Evolutionary conservation across 108 stramenopile species (phyloP).

Genomic region (Fragilaria crotonensis): DNA sequence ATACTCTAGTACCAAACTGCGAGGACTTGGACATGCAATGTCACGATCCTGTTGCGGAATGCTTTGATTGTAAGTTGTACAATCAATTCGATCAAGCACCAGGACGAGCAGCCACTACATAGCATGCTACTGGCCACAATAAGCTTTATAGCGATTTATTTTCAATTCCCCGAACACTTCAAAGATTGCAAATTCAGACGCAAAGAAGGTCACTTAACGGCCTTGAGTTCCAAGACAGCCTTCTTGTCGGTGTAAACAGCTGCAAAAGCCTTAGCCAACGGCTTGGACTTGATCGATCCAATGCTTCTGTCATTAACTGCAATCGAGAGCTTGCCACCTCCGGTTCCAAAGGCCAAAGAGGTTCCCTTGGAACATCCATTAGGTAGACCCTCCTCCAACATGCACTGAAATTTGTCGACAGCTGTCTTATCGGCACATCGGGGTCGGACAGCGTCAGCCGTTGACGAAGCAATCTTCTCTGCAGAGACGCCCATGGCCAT

Average conservation of each 20-base stretch:
- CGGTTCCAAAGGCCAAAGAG: conserved; percentile 4
- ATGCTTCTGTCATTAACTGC: conserved; percentile 35
- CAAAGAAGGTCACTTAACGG: too few relatives aligned
- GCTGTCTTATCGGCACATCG: conserved; percentile 34
- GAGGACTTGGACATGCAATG: too few relatives aligned
- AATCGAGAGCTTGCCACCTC: conserved; percentile 27
- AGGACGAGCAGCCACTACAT: too few relatives aligned
- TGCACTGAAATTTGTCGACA: conserved; percentile 24
- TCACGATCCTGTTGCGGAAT: too few relatives aligned
- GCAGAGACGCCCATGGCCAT: conserved; percentile 56
- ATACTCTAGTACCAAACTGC: too few relatives aligned
- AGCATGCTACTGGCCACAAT: too few relatives aligned
- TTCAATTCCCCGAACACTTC: too few relatives aligned
- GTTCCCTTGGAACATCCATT: conserved; percentile 39
- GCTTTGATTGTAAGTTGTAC: too few relatives aligned
- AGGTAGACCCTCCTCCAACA: conserved; percentile 24
- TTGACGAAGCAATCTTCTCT: conserved; percentile 51
- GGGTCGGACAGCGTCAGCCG: conserved; percentile 43
- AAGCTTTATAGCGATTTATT: too few relatives aligned
- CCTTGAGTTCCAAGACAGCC: not conserved
- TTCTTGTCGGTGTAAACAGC: conserved; percentile 33
- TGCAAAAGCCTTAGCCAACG: conserved; percentile 36
- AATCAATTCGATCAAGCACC: too few relatives aligned
- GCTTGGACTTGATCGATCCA: conserved; percentile 22
- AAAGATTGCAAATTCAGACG: too few relatives aligned